These are phyloP conservation scores for Helianthus tuberosus DNA, from an alignment of 129 eudicot genomes.

Conservation along the genomic window DNA sequence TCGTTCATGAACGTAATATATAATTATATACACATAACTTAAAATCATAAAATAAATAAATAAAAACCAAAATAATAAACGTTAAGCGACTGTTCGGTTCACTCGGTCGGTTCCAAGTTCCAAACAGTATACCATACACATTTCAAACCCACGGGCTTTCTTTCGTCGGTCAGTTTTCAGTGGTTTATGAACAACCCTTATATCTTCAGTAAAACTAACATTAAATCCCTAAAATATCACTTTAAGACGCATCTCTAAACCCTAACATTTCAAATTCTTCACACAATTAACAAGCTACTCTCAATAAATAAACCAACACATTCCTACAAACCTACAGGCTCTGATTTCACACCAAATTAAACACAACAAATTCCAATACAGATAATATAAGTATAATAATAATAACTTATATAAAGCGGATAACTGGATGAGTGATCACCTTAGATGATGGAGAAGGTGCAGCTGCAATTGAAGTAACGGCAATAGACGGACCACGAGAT, in stretches of 20 bases:
- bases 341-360: background rate
- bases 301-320: background rate
- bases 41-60: too few species aligned
- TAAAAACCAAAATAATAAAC: too few species aligned
- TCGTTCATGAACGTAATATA: too few species aligned
- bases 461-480: conserved; percentile 70
- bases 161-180: too few species aligned
- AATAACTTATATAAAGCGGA: background rate
- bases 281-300: background rate
- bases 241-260: too few species aligned
- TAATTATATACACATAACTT: too few species aligned
- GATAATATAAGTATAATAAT: background rate
- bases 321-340: background rate
- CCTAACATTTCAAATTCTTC: background rate
- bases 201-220: background rate
- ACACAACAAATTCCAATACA: background rate
- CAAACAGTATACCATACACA: too few species aligned
- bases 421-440: conserved; percentile 30
- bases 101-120: too few species aligned
- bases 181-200: too few species aligned
- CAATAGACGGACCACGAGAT: conserved; percentile 65
- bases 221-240: background rate
- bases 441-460: conserved; percentile 58
- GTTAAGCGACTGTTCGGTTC: too few species aligned
- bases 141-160: too few species aligned